Evolutionary conservation across 2,329 filamentous ascomycete species (phyloP).

Genomic region (Dactylellina haptotyla): DNA sequence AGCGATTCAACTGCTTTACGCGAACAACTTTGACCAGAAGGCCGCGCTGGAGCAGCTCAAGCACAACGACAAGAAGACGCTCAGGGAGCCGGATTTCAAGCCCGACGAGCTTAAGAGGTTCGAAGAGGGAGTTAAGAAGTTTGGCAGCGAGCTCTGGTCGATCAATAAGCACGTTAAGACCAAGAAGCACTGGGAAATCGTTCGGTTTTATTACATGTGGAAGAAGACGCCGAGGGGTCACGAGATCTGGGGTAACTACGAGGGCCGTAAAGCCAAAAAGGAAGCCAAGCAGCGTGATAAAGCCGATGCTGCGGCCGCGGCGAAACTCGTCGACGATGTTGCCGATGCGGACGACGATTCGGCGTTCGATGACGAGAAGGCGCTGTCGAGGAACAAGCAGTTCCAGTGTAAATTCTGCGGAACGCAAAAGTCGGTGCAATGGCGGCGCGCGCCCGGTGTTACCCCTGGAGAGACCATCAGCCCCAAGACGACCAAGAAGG

Average conservation of each 20-base stretch:
- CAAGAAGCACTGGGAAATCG: constrained; percentile 79
- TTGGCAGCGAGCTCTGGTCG: constrained; percentile 85
- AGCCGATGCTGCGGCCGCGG: constrained; percentile 68
- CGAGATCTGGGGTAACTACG: constrained; percentile 88
- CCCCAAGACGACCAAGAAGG: constrained; percentile 71
- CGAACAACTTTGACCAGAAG: constrained; percentile 75
- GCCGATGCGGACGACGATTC: constrained; percentile 94
- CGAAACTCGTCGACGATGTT: constrained; percentile 88
- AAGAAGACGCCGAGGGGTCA: constrained; percentile 89
- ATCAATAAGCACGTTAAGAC: constrained; percentile 88
- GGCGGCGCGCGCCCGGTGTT: constrained; percentile 86
- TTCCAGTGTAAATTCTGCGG: constrained; percentile 96
- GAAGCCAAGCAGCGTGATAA: constrained; percentile 73
- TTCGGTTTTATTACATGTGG: constrained; percentile 97
- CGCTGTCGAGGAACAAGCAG: constrained; percentile 77
- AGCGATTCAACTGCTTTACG: constrained; percentile 77
- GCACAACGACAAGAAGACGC: constrained; percentile 73
- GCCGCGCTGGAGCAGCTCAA: constrained; percentile 76
- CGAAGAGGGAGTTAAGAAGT: constrained; percentile 88
- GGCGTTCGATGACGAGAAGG: constrained; percentile 91
- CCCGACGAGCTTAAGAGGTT: constrained; percentile 86
- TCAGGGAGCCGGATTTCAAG: constrained; percentile 85
- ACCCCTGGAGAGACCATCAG: constrained; percentile 75
- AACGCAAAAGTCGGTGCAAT: constrained; percentile 82
- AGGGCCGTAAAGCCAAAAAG: constrained; percentile 88